phyloP scores from a whole-genome alignment of 495 filamentous ascomycete species.

The Talaromyces trachyspermus region DNA sequence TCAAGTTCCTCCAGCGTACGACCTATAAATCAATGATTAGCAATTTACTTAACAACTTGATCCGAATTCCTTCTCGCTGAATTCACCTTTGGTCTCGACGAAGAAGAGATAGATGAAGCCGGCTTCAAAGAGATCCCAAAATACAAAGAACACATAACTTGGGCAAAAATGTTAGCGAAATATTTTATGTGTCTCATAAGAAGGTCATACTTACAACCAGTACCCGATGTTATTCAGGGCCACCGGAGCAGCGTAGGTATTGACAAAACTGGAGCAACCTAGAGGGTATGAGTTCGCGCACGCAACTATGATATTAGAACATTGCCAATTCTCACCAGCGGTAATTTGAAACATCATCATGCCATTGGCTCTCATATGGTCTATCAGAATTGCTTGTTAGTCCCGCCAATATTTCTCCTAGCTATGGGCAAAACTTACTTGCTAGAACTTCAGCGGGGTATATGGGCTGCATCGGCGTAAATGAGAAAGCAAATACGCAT shows the following conservation, averaged over 20 bases:
- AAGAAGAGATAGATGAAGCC: conserved; percentile 56
- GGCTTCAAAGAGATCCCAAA: conserved; percentile 50
- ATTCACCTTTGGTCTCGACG: conserved; percentile 52
- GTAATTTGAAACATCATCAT: conserved; percentile 35
- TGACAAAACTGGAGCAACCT: conserved; percentile 47
- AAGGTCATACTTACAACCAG: conserved; percentile 53
- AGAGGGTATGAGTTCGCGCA: conserved; percentile 24
- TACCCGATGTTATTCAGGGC: conserved; percentile 34
- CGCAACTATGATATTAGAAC: conserved; percentile 8
- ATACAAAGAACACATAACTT: conserved; percentile 33
- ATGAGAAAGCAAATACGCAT: conserved; percentile 52
- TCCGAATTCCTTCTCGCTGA: not conserved
- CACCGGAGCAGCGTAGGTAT: conserved; percentile 41
- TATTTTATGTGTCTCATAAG: conserved; percentile 13
- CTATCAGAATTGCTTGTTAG: not conserved
- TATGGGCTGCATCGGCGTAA: conserved; percentile 61
- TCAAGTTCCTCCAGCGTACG: conserved; percentile 62
- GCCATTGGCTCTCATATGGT: conserved; percentile 51
- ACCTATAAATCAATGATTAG: not conserved
- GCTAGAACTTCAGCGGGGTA: conserved; percentile 61
- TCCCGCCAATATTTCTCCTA: not conserved
- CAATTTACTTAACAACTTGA: not conserved
- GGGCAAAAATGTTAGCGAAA: not conserved
- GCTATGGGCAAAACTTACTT: conserved; percentile 26
- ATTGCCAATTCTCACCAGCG: conserved; percentile 11